Conservation (phyloP, 306 rosid species). For the Fragaria ananassa region DNA sequence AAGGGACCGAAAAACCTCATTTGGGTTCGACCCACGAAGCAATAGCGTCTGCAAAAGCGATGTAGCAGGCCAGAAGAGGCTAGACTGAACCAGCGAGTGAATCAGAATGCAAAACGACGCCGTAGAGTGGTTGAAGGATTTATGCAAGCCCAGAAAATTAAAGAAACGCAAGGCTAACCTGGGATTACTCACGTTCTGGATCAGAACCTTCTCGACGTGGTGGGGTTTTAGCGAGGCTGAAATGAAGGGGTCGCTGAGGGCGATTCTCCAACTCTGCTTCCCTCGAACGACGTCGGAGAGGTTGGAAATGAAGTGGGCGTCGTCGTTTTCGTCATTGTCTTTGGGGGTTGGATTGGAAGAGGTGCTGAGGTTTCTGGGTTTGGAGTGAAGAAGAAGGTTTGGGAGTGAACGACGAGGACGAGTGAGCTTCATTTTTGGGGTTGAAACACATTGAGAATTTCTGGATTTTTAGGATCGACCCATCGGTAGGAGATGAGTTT, state of each 20-base stretch:
- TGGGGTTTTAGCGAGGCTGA: conserved; percentile 48
- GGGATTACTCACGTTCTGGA: conserved; percentile 51
- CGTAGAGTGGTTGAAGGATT: conserved; percentile 63
- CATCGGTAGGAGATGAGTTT: too few relatives aligned
- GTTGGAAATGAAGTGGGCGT: conserved; percentile 44
- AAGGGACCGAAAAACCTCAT: conserved; percentile 43
- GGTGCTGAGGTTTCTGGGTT: conserved; percentile 23
- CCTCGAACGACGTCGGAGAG: conserved; percentile 67
- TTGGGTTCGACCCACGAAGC: conserved; percentile 56
- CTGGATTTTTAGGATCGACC: too few relatives aligned
- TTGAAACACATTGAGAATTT: background rate
- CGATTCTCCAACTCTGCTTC: conserved; percentile 64
- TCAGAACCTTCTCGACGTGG: conserved; percentile 66
- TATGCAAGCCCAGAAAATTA: conserved; percentile 81
- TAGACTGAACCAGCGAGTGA: conserved; percentile 55
- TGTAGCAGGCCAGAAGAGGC: conserved; percentile 72
- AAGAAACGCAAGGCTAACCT: conserved; percentile 84
- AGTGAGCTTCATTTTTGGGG: conserved; percentile 42
- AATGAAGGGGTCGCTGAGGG: conserved; percentile 50
- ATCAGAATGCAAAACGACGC: conserved; percentile 72
- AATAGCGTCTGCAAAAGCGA: conserved; percentile 76
- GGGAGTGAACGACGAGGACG: conserved; percentile 21
- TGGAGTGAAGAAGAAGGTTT: conserved; percentile 22
- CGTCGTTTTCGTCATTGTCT: conserved; percentile 49
- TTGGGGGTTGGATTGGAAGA: conserved; percentile 22